A percentile compares a stretch with the other conserved stretches of the same genome.
Evolutionary conservation across 345 rosid genomes (phyloP).

Genomic region (Chamaenerion angustifolium): DNA sequence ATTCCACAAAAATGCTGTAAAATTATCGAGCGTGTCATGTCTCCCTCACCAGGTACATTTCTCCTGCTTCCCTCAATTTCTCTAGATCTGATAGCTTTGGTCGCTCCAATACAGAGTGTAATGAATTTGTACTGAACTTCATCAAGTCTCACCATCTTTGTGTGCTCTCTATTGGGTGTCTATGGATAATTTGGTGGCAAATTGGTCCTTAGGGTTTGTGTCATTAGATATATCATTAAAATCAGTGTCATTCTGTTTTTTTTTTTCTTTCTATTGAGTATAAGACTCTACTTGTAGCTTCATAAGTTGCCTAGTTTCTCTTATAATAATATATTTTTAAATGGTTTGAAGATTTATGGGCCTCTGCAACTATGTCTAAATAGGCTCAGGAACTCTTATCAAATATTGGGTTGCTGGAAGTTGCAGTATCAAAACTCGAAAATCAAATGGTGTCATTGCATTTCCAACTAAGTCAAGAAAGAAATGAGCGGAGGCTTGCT

Average conservation of each 20-base stretch:
- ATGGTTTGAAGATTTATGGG: not conserved
- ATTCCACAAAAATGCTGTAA: constrained; percentile 34
- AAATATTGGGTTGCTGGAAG: constrained; percentile 54
- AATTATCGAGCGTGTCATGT: constrained; percentile 27
- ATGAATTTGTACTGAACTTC: too few relatives aligned
- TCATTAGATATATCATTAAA: too few relatives aligned
- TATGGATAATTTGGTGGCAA: too few relatives aligned
- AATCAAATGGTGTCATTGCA: constrained; percentile 69
- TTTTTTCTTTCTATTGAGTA: too few relatives aligned
- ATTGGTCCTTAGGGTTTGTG: too few relatives aligned
- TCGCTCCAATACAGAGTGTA: too few relatives aligned
- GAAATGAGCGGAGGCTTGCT: constrained; percentile 71
- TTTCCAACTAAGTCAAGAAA: constrained; percentile 89
- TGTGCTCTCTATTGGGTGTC: too few relatives aligned
- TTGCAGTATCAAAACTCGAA: constrained; percentile 56
- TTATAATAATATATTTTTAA: not conserved
- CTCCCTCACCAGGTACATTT: constrained; percentile 42
- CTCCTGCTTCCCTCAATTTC: not conserved
- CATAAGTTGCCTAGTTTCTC: not conserved
- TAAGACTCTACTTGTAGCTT: too few relatives aligned
- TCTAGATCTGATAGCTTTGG: too few relatives aligned
- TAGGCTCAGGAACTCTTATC: constrained; percentile 72
- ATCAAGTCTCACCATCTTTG: too few relatives aligned
- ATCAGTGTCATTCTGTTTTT: too few relatives aligned
- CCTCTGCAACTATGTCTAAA: not conserved